Base-by-base conservation (phyloP, 441 rosid species). In the Gossypium schwendimanii region DNA sequence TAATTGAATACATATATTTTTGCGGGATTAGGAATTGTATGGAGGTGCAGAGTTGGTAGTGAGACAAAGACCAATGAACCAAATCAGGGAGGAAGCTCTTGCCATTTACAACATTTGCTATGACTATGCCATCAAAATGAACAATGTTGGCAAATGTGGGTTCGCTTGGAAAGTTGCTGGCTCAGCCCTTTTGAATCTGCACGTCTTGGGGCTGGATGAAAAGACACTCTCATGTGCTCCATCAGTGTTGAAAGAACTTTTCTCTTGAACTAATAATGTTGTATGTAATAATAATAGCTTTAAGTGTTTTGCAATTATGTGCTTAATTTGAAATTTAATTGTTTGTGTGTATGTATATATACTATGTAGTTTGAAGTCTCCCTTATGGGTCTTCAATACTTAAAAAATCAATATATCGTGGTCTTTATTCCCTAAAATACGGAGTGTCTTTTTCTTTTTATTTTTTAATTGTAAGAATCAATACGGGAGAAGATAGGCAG, bases 121-220 rank as follows among this genome's bases (percentile, higher is more conserved):
- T 0, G 80, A 85, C 14, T 53, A 79, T 55, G 95, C 94, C 1
- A 77, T 14, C 47, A 0, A 14, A 1, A 0, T 0, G 8, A 8
- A 71, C 0, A 7, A 6, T 0, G 83, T 58, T 0, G 0, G 4
- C 0, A 57, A 28, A 18, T 90, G 97, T 55, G 20, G 77, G 0
- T 90, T 91, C 73, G 93, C 85, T 11, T 91, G 97, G 98, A 89
- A 33, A 63, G 80, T 85, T 54, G 95, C 97, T 31, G 92, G 98
- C 44, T 62, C 86, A 7, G 90, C 88, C 2, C 78, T 93, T 1
- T 87, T 87, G 78, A 65, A 33, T 50, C 26, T 81, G 0, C 84
- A 84, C 74, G 54, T 64, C 0, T 0, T 2, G 17, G 74, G 62
- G 65, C 76, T 63, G 57, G 33, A 70, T 33, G 84, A 79, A 41